Conservation (phyloP, 768 basidiomycete genomes). For the Dioszegia hungarica region DNA sequence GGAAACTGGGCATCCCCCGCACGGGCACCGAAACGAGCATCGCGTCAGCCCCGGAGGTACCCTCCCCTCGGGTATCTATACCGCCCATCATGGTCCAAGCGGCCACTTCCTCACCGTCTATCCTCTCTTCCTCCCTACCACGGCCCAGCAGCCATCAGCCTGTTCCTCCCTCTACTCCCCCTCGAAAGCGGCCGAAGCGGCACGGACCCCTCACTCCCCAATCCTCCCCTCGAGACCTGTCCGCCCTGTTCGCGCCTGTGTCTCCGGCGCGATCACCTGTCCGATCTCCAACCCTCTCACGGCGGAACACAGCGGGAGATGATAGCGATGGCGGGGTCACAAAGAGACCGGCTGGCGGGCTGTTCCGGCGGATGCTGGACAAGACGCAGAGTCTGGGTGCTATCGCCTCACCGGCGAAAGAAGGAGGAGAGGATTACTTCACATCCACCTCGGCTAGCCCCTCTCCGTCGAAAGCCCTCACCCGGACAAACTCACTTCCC, state of each 20-base stretch:
- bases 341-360: not conserved
- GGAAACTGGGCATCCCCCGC: too few relatives aligned
- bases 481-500: not conserved
- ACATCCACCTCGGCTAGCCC: not conserved
- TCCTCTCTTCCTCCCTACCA: not conserved
- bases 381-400: constrained; percentile 34
- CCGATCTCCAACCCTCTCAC: not conserved
- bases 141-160: not conserved
- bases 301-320: not conserved
- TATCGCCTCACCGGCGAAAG: constrained; percentile 13
- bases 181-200: not conserved
- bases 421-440: not conserved
- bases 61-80: not conserved
- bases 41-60: not conserved
- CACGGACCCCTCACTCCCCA: constrained; percentile 10
- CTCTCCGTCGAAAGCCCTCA: not conserved
- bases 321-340: constrained; percentile 7
- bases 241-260: constrained; percentile 23
- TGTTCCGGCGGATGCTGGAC: constrained; percentile 26
- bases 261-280: not conserved
- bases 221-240: constrained; percentile 21
- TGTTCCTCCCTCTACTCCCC: constrained; percentile 3
- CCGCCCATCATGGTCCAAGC: constrained; percentile 1
- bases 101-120: constrained; percentile 2
- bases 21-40: constrained; percentile 1